These are phyloP conservation scores for Tetrapisispora nanseiensis DNA, from an alignment of 805 yeast genomes.

Conservation along the genomic window DNA sequence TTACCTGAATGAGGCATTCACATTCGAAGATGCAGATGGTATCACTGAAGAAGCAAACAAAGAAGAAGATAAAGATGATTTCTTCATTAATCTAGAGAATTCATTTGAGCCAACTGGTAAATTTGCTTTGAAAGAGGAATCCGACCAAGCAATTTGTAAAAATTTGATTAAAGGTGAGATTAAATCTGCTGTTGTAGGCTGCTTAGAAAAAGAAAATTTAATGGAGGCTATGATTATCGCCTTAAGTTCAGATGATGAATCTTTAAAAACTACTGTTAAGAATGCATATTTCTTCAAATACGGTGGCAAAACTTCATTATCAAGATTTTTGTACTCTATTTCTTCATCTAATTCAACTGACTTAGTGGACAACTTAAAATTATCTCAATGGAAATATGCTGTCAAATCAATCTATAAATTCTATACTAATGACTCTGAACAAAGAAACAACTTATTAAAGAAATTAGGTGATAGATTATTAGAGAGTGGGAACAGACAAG, in stretches of 20 bases:
- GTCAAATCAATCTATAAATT: constrained; percentile 55
- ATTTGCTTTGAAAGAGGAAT: constrained; percentile 39
- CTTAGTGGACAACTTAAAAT: constrained; percentile 66
- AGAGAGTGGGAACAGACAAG: constrained; percentile 46
- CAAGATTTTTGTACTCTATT: constrained; percentile 66
- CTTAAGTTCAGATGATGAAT: constrained; percentile 47
- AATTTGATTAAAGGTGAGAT: constrained; percentile 53
- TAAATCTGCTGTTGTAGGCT: constrained; percentile 55
- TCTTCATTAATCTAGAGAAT: constrained; percentile 30
- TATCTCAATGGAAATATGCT: constrained; percentile 73
- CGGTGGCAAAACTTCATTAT: constrained; percentile 40
- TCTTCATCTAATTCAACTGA: constrained; percentile 51
- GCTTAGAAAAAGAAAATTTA: constrained; percentile 53
- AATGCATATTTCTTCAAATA: constrained; percentile 58
- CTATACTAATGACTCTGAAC: constrained; percentile 37
- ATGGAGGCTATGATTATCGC: constrained; percentile 80
- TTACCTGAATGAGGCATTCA: constrained; percentile 38
- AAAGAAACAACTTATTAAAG: constrained; percentile 46
- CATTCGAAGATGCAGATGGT: constrained; percentile 29
- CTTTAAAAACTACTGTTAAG: constrained; percentile 56
- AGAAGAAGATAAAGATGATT: constrained; percentile 26
- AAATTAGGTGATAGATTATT: constrained; percentile 72
- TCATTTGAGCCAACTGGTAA: constrained; percentile 42
- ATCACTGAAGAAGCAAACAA: constrained; percentile 9
- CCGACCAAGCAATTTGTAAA: constrained; percentile 37